A percentile compares a stretch with the other conserved stretches of the same genome.
phyloP scores from a whole-genome alignment of 2,329 filamentous ascomycete genomes.

The Grosmannia huntii region DNA sequence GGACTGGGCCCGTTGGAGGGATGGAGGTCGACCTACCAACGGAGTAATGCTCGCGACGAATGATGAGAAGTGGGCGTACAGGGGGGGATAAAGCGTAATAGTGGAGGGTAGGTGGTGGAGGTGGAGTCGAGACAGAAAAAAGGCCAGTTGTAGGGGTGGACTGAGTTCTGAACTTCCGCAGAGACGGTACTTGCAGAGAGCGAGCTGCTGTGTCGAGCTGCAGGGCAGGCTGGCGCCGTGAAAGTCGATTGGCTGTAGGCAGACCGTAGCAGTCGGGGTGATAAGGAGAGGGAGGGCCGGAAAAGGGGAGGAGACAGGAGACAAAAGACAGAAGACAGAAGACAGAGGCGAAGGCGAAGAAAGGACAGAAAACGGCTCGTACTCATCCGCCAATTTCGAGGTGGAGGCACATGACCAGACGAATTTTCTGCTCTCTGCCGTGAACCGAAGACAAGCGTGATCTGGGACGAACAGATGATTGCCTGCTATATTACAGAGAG shows the following conservation, averaged over 20 bases:
- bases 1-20: not conserved
- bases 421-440: not conserved
- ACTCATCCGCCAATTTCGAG: not conserved
- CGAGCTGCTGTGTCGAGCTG: not conserved
- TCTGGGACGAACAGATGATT: not conserved
- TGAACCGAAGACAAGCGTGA: not conserved
- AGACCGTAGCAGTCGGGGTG: not conserved
- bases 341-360: not conserved
- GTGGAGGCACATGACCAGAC: slow-evolving; percentile 1
- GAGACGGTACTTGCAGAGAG: not conserved
- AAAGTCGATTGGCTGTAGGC: not conserved
- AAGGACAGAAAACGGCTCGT: not conserved
- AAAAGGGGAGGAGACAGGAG: not conserved
- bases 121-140: not conserved
- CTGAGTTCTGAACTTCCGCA: not conserved
- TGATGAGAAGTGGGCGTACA: not conserved
- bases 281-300: not conserved
- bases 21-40: not conserved
- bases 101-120: not conserved
- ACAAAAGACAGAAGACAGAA: not conserved
- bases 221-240: not conserved
- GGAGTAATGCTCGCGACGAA: slow-evolving; percentile 2
- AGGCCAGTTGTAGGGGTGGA: not conserved
- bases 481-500: not conserved
- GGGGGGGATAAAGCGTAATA: not conserved